Percentiles rank a stretch among this genome's conserved stretches.
phyloP scores from a whole-genome alignment of 2,329 filamentous ascomycete species.

The Pseudovirgaria hyperparasitica region DNA sequence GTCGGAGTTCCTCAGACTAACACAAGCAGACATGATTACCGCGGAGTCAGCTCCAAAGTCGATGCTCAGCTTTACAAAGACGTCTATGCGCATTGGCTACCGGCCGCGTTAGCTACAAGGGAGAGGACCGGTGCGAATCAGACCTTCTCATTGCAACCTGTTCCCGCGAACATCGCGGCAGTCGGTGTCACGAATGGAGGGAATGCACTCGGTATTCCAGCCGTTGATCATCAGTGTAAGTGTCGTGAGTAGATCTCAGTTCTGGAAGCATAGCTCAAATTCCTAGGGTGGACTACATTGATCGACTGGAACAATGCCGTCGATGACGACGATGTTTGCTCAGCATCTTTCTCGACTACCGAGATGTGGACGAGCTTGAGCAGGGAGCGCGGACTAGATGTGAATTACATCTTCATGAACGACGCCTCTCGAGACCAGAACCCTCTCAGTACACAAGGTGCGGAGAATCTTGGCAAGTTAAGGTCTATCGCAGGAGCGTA shows the following conservation, averaged over 20 bases:
- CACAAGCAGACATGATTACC: constrained; percentile 14
- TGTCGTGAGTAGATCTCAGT: too few relatives aligned
- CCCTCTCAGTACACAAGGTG: constrained; percentile 12
- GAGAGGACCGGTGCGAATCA: constrained; percentile 4
- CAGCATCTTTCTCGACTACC: too few relatives aligned
- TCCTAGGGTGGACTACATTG: not conserved
- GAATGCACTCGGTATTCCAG: constrained; percentile 4
- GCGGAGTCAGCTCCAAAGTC: constrained; percentile 6
- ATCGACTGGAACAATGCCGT: too few relatives aligned
- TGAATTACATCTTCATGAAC: too few relatives aligned
- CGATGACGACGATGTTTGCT: too few relatives aligned
- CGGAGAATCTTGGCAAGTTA: constrained; percentile 10
- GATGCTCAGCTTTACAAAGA: constrained; percentile 15
- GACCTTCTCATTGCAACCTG: constrained; percentile 5
- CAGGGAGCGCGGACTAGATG: too few relatives aligned
- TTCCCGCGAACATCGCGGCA: constrained; percentile 1
- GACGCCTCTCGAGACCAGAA: constrained; percentile 13
- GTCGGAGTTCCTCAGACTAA: not conserved
- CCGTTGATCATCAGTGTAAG: constrained; percentile 4
- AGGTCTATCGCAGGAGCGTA: constrained; percentile 11
- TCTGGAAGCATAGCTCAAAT: too few relatives aligned
- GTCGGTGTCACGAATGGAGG: constrained; percentile 3
- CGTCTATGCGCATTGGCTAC: constrained; percentile 9
- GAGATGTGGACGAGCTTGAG: too few relatives aligned
- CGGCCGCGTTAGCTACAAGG: constrained; percentile 1